These are phyloP conservation scores for Pyrenochaeta sp. DNA, from an alignment of 2,329 filamentous ascomycete genomes.

Conservation along the genomic window DNA sequence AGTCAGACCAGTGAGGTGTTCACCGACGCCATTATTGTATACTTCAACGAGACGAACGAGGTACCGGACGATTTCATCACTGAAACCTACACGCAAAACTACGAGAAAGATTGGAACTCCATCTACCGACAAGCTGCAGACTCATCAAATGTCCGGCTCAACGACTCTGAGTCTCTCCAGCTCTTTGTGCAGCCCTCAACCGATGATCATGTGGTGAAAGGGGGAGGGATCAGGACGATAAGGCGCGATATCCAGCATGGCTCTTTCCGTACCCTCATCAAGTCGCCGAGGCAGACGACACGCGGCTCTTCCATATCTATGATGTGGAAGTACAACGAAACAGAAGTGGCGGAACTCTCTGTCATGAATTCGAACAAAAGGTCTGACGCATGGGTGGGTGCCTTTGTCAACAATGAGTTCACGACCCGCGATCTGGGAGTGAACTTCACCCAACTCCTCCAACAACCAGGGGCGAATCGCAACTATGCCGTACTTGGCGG, in stretches of 20 bases:
- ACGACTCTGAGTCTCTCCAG: conserved; percentile 46
- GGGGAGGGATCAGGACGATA: conserved; percentile 53
- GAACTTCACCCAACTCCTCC: conserved; percentile 52
- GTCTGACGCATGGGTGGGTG: conserved; percentile 50
- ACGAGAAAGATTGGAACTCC: conserved; percentile 58
- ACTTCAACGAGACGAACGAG: conserved; percentile 59
- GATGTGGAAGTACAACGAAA: conserved; percentile 56
- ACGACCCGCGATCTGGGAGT: conserved; percentile 48
- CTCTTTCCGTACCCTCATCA: conserved; percentile 56
- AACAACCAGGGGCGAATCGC: conserved; percentile 34
- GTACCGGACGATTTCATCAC: conserved; percentile 50
- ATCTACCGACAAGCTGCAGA: conserved; percentile 56
- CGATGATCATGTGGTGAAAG: conserved; percentile 53
- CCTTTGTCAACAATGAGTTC: conserved; percentile 51
- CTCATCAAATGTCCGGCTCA: conserved; percentile 50
- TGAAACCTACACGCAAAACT: conserved; percentile 54
- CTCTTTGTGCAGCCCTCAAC: conserved; percentile 46
- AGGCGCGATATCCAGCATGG: conserved; percentile 60
- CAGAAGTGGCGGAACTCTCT: conserved; percentile 54
- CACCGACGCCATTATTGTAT: conserved; percentile 59
- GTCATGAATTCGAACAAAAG: conserved; percentile 56
- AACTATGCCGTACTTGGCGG: conserved; percentile 52
- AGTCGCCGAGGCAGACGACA: conserved; percentile 46
- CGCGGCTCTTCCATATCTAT: conserved; percentile 57
- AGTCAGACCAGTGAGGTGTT: conserved; percentile 49